Conservation (phyloP, 2,329 filamentous ascomycete species). For the Metarhizium sp. region DNA sequence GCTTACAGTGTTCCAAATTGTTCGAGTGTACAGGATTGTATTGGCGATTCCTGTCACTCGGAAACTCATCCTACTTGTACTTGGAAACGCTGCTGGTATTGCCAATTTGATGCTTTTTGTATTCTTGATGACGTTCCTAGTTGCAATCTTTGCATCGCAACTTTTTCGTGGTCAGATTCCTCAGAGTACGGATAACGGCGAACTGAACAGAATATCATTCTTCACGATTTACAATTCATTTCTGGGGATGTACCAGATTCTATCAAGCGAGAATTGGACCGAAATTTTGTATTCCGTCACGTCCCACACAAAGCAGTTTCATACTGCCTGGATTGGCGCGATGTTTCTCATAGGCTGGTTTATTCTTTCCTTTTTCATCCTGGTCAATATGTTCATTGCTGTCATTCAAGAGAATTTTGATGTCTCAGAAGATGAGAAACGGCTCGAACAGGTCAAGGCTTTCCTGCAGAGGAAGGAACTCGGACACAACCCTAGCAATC, state of each 20-base stretch:
- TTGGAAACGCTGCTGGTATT: constrained; percentile 87
- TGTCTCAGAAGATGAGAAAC: constrained; percentile 96
- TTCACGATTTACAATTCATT: constrained; percentile 92
- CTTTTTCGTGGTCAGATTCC: constrained; percentile 85
- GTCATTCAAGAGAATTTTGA: constrained; percentile 99
- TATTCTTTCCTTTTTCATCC: constrained; percentile 87
- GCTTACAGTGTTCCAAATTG: constrained; percentile 86
- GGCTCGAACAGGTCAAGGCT: constrained; percentile 88
- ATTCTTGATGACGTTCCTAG: constrained; percentile 88
- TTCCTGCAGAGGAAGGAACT: constrained; percentile 89
- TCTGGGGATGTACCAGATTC: constrained; percentile 92
- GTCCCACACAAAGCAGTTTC: constrained; percentile 49
- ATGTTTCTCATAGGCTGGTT: constrained; percentile 93
- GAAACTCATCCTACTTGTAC: constrained; percentile 75
- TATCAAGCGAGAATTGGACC: constrained; percentile 97
- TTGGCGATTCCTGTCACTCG: constrained; percentile 80
- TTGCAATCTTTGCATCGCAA: constrained; percentile 87
- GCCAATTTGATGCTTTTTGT: constrained; percentile 93
- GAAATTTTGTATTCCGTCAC: constrained; percentile 76
- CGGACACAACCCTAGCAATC: constrained; percentile 60
- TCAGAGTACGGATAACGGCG: constrained; percentile 43
- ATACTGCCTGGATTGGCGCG: constrained; percentile 87
- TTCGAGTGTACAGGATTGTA: constrained; percentile 86
- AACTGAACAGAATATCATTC: constrained; percentile 65
- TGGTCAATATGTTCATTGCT: constrained; percentile 99